These are phyloP conservation scores for Jatropha curcas DNA, from an alignment of 345 rosid genomes.

Conservation along the genomic window DNA sequence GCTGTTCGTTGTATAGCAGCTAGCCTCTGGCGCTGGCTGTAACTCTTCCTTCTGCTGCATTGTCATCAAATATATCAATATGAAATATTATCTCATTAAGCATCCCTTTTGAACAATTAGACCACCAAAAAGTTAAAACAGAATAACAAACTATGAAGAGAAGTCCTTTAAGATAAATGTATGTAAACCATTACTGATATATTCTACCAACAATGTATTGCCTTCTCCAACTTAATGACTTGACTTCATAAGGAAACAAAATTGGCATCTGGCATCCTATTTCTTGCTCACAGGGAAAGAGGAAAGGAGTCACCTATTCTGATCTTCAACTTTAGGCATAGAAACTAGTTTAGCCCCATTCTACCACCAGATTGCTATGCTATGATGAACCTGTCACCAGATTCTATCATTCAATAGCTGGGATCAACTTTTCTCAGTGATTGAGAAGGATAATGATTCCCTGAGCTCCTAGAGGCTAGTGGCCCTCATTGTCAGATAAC, in stretches of 20 bases:
- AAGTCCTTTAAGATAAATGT: background rate
- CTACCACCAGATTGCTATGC: background rate
- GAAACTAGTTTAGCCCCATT: background rate
- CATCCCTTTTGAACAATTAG: background rate
- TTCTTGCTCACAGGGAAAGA: background rate
- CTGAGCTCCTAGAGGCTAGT: no score
- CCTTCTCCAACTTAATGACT: background rate
- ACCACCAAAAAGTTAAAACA: background rate
- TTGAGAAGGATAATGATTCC: no score
- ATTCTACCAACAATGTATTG: background rate
- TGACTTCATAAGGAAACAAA: background rate
- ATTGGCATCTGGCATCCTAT: background rate
- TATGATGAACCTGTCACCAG: background rate
- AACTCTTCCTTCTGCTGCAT: constrained; percentile 61
- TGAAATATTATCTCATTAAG: background rate
- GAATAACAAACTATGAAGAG: background rate
- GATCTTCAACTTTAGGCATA: background rate
- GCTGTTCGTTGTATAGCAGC: constrained; percentile 60
- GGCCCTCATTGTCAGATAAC: no score
- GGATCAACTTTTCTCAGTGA: background rate
- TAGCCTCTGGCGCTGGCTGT: constrained; percentile 48
- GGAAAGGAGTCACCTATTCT: background rate
- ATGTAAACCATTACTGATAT: background rate
- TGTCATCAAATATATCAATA: background rate
- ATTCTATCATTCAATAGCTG: background rate